phyloP scores from a whole-genome alignment of 306 rosid species.

The Begonia loranthoides region DNA sequence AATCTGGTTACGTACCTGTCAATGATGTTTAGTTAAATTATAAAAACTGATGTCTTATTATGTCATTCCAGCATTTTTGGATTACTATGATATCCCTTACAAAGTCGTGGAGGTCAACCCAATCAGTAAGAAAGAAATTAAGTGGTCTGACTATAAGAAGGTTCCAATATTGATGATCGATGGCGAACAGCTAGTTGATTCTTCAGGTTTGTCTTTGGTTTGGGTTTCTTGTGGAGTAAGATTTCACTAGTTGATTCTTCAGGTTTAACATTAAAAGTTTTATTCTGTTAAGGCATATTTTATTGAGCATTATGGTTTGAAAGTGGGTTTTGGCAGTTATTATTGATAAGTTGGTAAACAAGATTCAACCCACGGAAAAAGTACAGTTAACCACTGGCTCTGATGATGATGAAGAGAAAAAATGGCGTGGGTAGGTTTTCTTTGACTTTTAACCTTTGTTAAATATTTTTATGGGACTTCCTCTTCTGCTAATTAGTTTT shows the following conservation, averaged over 20 bases:
- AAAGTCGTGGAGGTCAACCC: constrained; percentile 94
- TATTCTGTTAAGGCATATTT: not conserved
- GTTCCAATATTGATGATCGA: constrained; percentile 89
- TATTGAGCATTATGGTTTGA: constrained; percentile 5
- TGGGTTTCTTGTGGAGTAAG: not conserved
- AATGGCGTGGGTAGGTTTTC: constrained; percentile 72
- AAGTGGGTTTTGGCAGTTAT: constrained; percentile 37
- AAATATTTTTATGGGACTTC: no score
- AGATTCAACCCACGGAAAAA: constrained; percentile 28
- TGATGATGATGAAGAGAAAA: constrained; percentile 71
- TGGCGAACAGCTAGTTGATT: constrained; percentile 84
- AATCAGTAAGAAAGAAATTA: constrained; percentile 87
- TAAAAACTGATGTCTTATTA: not conserved
- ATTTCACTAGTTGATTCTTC: not conserved
- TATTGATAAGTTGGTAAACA: constrained; percentile 49
- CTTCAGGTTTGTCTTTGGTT: constrained; percentile 50
- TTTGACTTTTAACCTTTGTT: not conserved
- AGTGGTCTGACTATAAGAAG: constrained; percentile 91
- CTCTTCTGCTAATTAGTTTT: no score
- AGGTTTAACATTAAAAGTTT: no score
- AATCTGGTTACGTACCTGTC: no score
- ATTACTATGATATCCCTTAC: constrained; percentile 82
- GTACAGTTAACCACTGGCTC: constrained; percentile 12
- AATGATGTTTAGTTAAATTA: no score
- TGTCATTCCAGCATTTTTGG: constrained; percentile 66